Conservation (phyloP, 768 basidiomycete species). For the Lactifluus pinguis region DNA sequence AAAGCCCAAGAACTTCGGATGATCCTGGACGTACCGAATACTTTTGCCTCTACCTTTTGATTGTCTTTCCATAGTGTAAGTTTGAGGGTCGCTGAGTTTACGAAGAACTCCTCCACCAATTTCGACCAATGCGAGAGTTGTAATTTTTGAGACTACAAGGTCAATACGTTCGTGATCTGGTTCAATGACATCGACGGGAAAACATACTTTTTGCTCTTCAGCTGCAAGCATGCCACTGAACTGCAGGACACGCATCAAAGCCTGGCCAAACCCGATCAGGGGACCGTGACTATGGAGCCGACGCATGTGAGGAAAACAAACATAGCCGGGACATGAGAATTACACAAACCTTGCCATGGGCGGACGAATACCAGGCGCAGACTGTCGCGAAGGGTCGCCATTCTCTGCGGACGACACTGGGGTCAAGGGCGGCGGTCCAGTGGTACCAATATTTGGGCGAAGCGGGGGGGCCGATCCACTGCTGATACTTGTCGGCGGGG, state of each 20-base stretch:
- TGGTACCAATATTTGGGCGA: neutral
- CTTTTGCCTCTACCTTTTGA: slow-evolving; percentile 67
- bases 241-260: slow-evolving; percentile 52
- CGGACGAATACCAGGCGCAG: slow-evolving; percentile 4
- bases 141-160: slow-evolving; percentile 38
- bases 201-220: slow-evolving; percentile 41
- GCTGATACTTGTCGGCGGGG: slow-evolving; percentile 15
- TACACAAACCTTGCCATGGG: slow-evolving; percentile 7
- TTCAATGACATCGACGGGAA: neutral
- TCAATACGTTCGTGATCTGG: neutral
- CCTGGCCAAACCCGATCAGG: slow-evolving; percentile 48
- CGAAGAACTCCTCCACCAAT: slow-evolving; percentile 62
- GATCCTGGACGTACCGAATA: slow-evolving; percentile 52
- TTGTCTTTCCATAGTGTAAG: slow-evolving; percentile 87
- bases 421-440: slow-evolving; percentile 8
- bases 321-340: neutral
- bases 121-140: slow-evolving; percentile 59
- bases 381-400: slow-evolving; percentile 9
- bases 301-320: neutral
- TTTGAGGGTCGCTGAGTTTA: slow-evolving; percentile 61
- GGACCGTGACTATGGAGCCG: neutral
- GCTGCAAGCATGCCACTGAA: slow-evolving; percentile 58
- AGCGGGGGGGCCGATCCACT: slow-evolving; percentile 8
- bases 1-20: neutral
- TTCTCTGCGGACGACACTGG: slow-evolving; percentile 12